Evolutionary conservation across 1,139 yeast genomes (phyloP).

Genomic region (Tardiomyces depauwii): DNA sequence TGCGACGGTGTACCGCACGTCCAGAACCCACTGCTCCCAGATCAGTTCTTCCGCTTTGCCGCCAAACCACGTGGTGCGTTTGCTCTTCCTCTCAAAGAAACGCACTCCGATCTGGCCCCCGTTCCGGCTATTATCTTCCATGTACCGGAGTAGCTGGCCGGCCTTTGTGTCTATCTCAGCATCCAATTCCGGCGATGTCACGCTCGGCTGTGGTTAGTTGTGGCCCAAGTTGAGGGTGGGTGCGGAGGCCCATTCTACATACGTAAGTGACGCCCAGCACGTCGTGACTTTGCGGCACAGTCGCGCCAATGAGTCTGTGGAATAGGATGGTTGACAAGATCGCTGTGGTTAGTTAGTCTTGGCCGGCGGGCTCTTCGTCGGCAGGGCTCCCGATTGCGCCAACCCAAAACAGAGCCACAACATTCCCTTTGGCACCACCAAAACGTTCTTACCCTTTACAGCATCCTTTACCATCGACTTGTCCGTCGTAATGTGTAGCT

Average conservation of each 20-base stretch:
- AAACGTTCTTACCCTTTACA: not conserved
- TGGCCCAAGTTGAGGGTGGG: too few relatives aligned
- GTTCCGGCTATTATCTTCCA: conserved; percentile 5
- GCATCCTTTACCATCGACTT: not conserved
- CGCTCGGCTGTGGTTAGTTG: conserved; percentile 16
- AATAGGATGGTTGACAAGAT: conserved; percentile 58
- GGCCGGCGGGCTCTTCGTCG: not conserved
- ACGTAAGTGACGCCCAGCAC: conserved; percentile 31
- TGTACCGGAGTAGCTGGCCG: conserved; percentile 16
- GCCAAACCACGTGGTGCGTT: conserved; percentile 31
- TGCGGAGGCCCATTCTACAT: too few relatives aligned
- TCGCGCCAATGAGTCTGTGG: conserved; percentile 57
- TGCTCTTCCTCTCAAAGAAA: conserved; percentile 26
- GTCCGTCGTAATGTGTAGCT: not conserved
- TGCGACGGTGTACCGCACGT: conserved; percentile 22
- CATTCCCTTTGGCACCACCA: too few relatives aligned
- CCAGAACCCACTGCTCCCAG: conserved; percentile 42
- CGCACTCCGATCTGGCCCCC: conserved; percentile 18
- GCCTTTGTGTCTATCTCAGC: conserved; percentile 19
- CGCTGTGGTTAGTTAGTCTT: conserved; percentile 28
- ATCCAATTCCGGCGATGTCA: conserved; percentile 20
- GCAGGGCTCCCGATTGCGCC: not conserved
- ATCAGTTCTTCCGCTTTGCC: conserved; percentile 30
- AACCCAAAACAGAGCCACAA: not conserved
- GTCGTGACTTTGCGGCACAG: conserved; percentile 41